These are phyloP conservation scores for Staphylotrichum tortipilum DNA, from an alignment of 495 filamentous ascomycete species.

Conservation along the genomic window DNA sequence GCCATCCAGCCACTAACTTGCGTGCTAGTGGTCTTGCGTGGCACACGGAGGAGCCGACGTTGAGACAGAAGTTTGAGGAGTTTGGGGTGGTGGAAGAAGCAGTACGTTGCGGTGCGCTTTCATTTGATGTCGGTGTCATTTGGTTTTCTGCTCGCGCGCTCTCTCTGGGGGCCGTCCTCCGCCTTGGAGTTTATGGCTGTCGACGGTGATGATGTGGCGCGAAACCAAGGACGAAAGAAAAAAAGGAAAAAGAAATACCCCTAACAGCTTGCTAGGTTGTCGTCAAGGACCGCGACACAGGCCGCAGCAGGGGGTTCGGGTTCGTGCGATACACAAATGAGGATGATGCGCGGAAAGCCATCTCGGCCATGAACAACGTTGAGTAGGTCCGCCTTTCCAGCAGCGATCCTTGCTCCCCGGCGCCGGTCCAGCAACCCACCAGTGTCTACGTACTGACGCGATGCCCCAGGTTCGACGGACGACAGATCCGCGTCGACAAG, in stretches of 20 bases:
- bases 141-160: neutral
- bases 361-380: conserved; percentile 79
- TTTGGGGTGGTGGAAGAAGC: conserved; percentile 88
- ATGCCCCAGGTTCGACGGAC: conserved; percentile 77
- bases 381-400: conserved; percentile 54
- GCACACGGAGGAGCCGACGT: conserved; percentile 83
- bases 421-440: neutral
- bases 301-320: conserved; percentile 92
- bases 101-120: conserved; percentile 48
- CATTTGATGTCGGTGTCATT: conserved; percentile 8
- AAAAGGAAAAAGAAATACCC: too few relatives aligned
- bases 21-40: conserved; percentile 84
- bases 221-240: too few relatives aligned
- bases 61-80: conserved; percentile 80
- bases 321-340: conserved; percentile 85
- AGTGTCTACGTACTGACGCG: too few relatives aligned
- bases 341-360: conserved; percentile 74
- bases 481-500: conserved; percentile 90
- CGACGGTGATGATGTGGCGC: neutral
- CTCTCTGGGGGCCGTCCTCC: neutral
- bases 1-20: neutral
- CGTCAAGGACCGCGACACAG: conserved; percentile 93
- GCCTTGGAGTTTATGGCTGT: neutral
- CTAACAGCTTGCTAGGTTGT: conserved; percentile 59
- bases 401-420: neutral